A percentile compares a stretch with the other conserved stretches of the same genome.
These are phyloP conservation scores for Colletotrichum camelliae DNA, from an alignment of 2,329 filamentous ascomycete species.

Conservation along the genomic window DNA sequence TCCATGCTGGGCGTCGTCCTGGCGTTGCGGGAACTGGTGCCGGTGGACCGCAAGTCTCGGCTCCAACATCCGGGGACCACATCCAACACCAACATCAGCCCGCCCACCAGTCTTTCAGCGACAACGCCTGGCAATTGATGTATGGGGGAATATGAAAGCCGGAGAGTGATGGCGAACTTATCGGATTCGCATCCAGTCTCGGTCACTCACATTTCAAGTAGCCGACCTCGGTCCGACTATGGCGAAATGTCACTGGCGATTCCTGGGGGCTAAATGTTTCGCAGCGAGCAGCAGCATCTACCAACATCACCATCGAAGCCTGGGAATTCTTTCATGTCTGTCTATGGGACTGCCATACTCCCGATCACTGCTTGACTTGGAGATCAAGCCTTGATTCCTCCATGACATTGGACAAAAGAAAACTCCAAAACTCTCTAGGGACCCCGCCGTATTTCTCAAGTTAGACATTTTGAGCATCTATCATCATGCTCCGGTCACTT, in stretches of 20 bases:
- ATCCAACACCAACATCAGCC: not conserved
- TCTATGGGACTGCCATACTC: fast-evolving
- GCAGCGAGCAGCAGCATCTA: not conserved
- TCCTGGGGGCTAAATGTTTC: not conserved
- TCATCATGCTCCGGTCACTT: not conserved
- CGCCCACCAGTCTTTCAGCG: too few species aligned
- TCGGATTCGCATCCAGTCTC: not conserved
- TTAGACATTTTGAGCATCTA: not conserved
- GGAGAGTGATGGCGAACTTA: fast-evolving
- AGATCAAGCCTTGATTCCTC: not conserved
- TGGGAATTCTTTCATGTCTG: fast-evolving
- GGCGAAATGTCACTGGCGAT: not conserved
- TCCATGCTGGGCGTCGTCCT: too few species aligned
- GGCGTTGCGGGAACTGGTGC: not conserved
- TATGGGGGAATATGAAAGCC: not conserved
- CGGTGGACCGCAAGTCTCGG: not conserved
- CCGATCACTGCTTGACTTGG: not conserved
- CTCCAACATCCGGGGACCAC: not conserved
- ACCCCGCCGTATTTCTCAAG: not conserved
- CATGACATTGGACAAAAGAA: not conserved
- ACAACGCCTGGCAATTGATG: fast-evolving
- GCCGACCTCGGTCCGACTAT: not conserved
- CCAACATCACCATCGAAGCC: fast-evolving
- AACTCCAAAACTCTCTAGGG: not conserved
- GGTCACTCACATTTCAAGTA: not conserved